Evolutionary conservation across 2,329 filamentous ascomycete species (phyloP), one percentile per base, ranked within the genome.

Genomic region (Zymoseptoria crescenta): DNA sequence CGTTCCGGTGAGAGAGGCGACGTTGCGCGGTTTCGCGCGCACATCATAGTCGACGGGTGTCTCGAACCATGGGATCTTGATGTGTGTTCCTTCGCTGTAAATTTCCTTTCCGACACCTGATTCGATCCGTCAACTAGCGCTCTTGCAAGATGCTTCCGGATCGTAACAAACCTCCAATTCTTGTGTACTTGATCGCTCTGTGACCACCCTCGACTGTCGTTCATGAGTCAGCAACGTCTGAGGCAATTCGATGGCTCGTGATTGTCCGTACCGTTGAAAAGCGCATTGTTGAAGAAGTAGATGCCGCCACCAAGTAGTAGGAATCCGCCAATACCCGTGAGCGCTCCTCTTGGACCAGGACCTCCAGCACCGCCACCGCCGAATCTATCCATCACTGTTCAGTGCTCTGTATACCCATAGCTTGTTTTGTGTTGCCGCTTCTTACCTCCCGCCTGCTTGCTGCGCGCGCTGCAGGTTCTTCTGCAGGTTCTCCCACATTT

Each of bases 151-250:
- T n/a, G 35, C 7, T 16, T 41, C 35, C 35, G n/a, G 7, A n/a
- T 16, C n/a, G 35, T n/a, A 13, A 45, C 35, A 16, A 16, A 45
- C 35, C 51, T 71, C 85, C 89, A 76, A 96, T 71, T 55, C 70
- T 87, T 69, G 88, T 91, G 80, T 99, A 99, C 78, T 99, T 99
- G 83, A 99, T 99, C 66, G 94, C 94, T 73, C 94, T 87, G 77
- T 97, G 94, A 79, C 94, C 94, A 87, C 94, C 94, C 73, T 99
- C 94, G 70, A 99, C 94, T 72, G 55, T 28, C 35, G 53, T 51
- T 16, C 2, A 8, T 13, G 0, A 28, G 52, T 64, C 54, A 65
- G 62, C 13, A 56, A 54, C 54, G 41, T 6, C 35, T 1, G 35
- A 45, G 13, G 35, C 10, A 13, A 41, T 20, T 35, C 10, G 53